Conservation (phyloP, 2,329 filamentous ascomycete species). For the Chrysoporthe austroafricana region DNA sequence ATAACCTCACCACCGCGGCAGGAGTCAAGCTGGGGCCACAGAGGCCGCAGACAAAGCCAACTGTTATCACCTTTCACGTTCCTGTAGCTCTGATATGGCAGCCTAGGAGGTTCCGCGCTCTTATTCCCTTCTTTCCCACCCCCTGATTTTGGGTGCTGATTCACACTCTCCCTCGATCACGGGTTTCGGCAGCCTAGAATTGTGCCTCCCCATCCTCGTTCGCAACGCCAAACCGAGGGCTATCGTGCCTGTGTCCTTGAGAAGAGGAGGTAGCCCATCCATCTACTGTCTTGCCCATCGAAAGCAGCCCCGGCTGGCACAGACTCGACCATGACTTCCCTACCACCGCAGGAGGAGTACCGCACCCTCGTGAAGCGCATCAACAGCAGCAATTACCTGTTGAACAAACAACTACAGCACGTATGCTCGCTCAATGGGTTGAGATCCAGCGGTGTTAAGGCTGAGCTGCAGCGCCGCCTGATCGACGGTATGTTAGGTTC, state of each 20-base stretch:
- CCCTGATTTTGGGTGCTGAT: background rate
- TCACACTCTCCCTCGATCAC: background rate
- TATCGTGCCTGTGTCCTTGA: background rate
- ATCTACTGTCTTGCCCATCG: too few species aligned
- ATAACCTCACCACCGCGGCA: background rate
- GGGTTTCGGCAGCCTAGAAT: background rate
- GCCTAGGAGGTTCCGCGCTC: background rate
- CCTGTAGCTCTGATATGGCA: constrained; percentile 3
- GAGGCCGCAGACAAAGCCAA: constrained; percentile 19
- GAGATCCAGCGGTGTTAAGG: constrained; percentile 82
- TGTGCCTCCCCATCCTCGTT: background rate
- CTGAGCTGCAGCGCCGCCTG: constrained; percentile 77
- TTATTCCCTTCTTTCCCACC: background rate
- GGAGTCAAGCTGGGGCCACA: constrained; percentile 9
- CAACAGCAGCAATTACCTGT: constrained; percentile 43
- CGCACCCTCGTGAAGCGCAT: constrained; percentile 47
- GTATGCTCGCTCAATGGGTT: constrained; percentile 78
- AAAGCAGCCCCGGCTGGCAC: background rate
- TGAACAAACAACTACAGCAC: constrained; percentile 70
- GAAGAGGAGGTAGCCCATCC: background rate
- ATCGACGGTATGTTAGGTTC: constrained; percentile 67
- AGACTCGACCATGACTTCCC: constrained; percentile 28
- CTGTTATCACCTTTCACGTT: constrained; percentile 4
- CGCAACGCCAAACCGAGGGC: background rate
- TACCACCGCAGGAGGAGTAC: constrained; percentile 46